Evolutionary conservation across 2,329 filamentous ascomycete species (phyloP), one percentile per base, ranked within the genome.

Genomic region (Stagonosporopsis tanaceti): DNA sequence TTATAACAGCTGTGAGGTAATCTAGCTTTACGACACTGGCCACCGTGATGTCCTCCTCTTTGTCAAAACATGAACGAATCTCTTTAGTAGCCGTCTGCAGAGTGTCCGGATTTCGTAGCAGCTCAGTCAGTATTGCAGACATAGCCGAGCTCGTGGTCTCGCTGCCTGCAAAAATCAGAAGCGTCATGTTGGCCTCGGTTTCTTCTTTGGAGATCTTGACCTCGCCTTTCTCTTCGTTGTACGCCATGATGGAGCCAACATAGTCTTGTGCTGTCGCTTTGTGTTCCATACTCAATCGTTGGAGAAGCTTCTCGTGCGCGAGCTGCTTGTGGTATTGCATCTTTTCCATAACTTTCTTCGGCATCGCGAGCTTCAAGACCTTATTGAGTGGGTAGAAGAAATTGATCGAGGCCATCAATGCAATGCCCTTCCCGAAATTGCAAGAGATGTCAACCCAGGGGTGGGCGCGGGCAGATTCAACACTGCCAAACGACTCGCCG

Each of bases 401-500:
- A 0, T 69, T 70, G 44, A 67, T 47, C 1, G 65, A 60, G 1
- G 63, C 60, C 8, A 80, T 66, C 40, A 74, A 64, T 0, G 65
- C 61, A 8, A 72, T 57, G 0, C 64, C 69, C 53, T 69, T 74
- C 2, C 65, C 70, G 39, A 69, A 70, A 17, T 62, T 68, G 15
- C 62, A 54, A 1, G 61, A 58, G 8, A 71, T 64, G 1, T 65
- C 41, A n/a, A 53, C 50, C 41, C 66, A 8, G 2, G 71, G 69
- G 57, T 80, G 74, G 25, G 74, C 74, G 12, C 71, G 63, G 2
- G 64, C 68, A 3, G 70, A 66, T 24, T 70, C 61, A 2, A 82
- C 59, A 46, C 76, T 77, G n/a, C 69, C 66, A 48, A 80, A 81
- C 3, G 81, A 78, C 12, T 81, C 77, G 0, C 82, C 83, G 58